phyloP scores from a whole-genome alignment of 2,329 filamentous ascomycete genomes.

The Mycosphaerelloides madeirae region DNA sequence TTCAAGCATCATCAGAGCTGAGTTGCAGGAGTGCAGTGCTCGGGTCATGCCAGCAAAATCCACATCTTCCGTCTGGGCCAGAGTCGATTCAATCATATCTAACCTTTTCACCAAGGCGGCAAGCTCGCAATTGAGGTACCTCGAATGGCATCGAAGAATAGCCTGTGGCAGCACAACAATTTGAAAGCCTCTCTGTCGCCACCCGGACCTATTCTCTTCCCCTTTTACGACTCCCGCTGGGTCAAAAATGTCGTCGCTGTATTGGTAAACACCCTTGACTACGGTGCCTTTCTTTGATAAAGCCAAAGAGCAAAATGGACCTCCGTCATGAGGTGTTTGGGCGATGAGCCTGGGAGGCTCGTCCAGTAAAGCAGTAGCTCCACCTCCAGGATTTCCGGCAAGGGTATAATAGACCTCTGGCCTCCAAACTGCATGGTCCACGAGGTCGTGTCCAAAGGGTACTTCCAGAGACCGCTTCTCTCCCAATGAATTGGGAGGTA shows the following conservation, averaged over 20 bases:
- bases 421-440: background rate
- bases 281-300: background rate
- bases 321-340: background rate
- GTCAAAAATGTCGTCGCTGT: background rate
- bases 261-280: background rate
- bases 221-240: background rate
- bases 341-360: background rate
- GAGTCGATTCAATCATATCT: too few species aligned
- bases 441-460: background rate
- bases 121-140: too few species aligned
- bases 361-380: background rate
- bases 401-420: constrained; percentile 1
- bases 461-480: background rate
- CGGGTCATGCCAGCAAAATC: too few species aligned
- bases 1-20: background rate
- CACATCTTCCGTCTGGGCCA: too few species aligned
- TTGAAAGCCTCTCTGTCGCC: background rate
- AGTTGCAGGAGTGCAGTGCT: background rate
- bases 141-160: background rate
- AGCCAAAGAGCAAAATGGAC: background rate
- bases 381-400: background rate
- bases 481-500: too few species aligned
- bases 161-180: background rate
- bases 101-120: too few species aligned
- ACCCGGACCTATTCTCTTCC: background rate